These are phyloP conservation scores for Grosmannia clavigera DNA, from an alignment of 2,329 filamentous ascomycete species.

Conservation along the genomic window DNA sequence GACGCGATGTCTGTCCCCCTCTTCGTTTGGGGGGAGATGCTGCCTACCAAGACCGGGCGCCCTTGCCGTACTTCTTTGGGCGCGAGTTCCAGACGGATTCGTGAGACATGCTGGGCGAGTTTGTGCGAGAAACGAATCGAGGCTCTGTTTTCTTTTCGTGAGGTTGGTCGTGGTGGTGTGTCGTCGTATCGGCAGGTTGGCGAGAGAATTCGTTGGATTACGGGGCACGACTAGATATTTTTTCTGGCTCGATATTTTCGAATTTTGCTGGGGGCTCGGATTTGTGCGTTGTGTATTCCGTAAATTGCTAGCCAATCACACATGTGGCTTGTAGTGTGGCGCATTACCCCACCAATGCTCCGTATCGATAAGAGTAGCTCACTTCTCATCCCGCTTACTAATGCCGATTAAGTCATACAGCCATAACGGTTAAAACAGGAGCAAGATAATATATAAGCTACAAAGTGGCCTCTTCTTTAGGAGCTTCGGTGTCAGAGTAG, in stretches of 20 bases:
- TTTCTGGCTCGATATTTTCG: slow-evolving; percentile 7
- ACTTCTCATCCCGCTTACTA: neutral
- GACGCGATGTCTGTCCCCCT: neutral
- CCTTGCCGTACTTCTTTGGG: slow-evolving; percentile 95
- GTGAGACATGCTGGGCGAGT: slow-evolving; percentile 49
- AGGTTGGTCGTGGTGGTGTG: slow-evolving; percentile 2
- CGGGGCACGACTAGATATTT: neutral
- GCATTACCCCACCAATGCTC: neutral
- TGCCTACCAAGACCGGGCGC: slow-evolving; percentile 75
- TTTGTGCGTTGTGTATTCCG: slow-evolving; percentile 11
- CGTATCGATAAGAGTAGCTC: slow-evolving; percentile 8
- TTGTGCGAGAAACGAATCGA: slow-evolving; percentile 3
- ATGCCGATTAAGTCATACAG: neutral
- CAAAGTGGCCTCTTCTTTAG: slow-evolving; percentile 12
- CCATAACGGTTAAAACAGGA: neutral
- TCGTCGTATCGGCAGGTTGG: neutral
- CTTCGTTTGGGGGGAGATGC: neutral
- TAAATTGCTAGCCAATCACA: neutral
- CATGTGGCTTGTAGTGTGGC: slow-evolving; percentile 3
- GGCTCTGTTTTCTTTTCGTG: neutral
- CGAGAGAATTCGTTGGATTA: neutral
- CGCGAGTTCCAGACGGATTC: slow-evolving; percentile 99
- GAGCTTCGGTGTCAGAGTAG: neutral
- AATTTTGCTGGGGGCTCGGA: slow-evolving; percentile 6
- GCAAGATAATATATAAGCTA: slow-evolving; percentile 5